A percentile compares a stretch with the other conserved stretches of the same genome.
These are phyloP conservation scores for Escovopsis weberi DNA, from an alignment of 2,329 filamentous ascomycete species.

Conservation along the genomic window DNA sequence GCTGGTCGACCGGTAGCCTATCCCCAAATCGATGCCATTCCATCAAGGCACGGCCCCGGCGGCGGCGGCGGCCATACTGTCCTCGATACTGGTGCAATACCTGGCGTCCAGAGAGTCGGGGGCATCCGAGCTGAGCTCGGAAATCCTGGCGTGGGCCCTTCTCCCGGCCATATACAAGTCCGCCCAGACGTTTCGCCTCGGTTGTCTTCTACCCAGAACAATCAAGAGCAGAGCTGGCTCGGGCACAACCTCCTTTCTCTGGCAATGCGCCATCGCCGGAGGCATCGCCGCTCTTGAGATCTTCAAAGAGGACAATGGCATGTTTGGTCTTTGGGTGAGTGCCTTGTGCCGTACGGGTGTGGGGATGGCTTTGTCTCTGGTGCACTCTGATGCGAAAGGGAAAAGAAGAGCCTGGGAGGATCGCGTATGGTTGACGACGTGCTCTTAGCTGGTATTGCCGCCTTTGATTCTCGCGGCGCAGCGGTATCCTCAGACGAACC, in stretches of 20 bases:
- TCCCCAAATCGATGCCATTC: too few species aligned
- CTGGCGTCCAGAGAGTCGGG: slow-evolving; percentile 1
- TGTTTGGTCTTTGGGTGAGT: slow-evolving; percentile 5
- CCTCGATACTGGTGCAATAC: background rate
- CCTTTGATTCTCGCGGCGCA: slow-evolving; percentile 11
- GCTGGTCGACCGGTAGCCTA: too few species aligned
- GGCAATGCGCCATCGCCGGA: slow-evolving; percentile 6
- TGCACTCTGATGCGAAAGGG: too few species aligned
- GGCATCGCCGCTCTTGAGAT: slow-evolving; percentile 5
- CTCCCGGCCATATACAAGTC: background rate
- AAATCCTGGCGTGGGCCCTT: slow-evolving; percentile 1
- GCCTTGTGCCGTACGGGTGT: too few species aligned
- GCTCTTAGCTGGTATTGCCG: slow-evolving; percentile 10
- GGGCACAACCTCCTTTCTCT: too few species aligned
- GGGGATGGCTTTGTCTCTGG: too few species aligned
- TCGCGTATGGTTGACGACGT: background rate
- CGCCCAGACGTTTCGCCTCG: too few species aligned
- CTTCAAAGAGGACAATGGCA: slow-evolving; percentile 8
- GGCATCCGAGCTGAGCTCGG: slow-evolving; percentile 1
- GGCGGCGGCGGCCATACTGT: slow-evolving; percentile 2
- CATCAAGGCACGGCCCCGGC: background rate
- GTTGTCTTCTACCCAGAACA: too few species aligned
- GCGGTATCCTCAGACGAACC: background rate
- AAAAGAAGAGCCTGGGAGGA: too few species aligned
- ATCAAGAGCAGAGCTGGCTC: too few species aligned